Evolutionary conservation across 2,329 filamentous ascomycete species (phyloP), one percentile per base, ranked within the genome.

Genomic region (Microthyrium microscopicum): DNA sequence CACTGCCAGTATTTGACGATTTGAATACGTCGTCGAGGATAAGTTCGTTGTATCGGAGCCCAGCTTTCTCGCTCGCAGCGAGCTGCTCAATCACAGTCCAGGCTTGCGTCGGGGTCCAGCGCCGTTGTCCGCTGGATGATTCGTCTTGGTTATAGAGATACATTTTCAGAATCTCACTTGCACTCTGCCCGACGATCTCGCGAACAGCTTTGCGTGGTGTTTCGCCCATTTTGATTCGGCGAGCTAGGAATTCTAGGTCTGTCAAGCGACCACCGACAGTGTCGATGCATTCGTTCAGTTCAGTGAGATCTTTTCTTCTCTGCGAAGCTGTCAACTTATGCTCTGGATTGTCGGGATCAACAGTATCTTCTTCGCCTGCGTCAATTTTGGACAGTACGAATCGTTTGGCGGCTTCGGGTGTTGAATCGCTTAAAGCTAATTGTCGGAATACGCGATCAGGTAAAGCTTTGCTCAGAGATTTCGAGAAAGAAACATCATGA

Each of bases 191-290:
- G 34, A 93, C 78, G 40, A 98, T 95, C 42, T 93, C 84, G 16
- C 73, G 64, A 3, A 94, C 77, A 3, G 89, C 89, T 43, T 77
- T 67, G 41, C 66, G 68, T 1, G 89, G 89, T 2, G 68, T 77
- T 52, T 94, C 84, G 12, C 89, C 87, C 1, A 78, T 73, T 55
- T 83, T 82, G 45, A 98, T 78, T 13, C 89, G 70, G 22, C 87
- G 73, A n/a, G 85, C 79, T 27, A 98, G 71, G 48, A 89, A 91
- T 50, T 95, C 87, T 15, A 98, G 73, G 48, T 98, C 89, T 0
- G 84, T 93, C n/a, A 98, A 66, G 3, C 89, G 80, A 2, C 89
- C 89, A 16, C 89, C 89, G 2, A 98, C 67, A 1, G 75, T 68
- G 19, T 74, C 68, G 42, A 95, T 91, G 44, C 80, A 85, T 19